Evolutionary conservation across 768 basidiomycete genomes (phyloP).

Genomic region (Lyophyllum decastes): DNA sequence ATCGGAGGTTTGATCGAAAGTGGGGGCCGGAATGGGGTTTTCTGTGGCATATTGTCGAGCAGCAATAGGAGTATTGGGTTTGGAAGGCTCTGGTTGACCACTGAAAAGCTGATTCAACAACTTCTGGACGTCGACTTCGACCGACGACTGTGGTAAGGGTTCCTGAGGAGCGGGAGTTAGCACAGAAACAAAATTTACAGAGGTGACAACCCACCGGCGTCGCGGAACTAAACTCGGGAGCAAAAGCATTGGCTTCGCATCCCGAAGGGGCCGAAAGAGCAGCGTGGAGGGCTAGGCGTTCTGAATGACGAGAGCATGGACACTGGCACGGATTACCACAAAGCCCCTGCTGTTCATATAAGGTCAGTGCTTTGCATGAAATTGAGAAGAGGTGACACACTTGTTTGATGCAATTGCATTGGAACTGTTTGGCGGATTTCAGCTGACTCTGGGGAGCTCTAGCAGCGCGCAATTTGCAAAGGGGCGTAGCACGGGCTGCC

Average conservation of each 20-base stretch:
- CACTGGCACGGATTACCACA: neutral
- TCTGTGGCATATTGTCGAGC: neutral
- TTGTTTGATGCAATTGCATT: neutral
- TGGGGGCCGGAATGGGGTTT: neutral
- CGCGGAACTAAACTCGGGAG: no score
- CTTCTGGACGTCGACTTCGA: neutral
- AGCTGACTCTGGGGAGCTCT: neutral
- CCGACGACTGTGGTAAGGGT: neutral
- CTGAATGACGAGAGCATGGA: no score
- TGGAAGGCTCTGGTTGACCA: neutral
- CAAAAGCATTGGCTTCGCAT: neutral
- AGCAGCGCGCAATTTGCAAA: neutral
- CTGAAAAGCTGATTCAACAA: neutral
- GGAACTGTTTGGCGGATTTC: neutral
- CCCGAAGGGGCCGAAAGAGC: neutral
- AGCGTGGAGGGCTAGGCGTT: neutral
- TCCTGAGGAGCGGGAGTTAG: neutral
- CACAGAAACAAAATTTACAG: neutral
- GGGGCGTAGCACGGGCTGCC: neutral
- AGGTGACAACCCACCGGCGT: conserved; percentile 1
- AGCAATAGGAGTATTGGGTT: neutral
- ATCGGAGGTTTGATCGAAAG: neutral
- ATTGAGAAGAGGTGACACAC: neutral
- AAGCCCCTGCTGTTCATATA: neutral
- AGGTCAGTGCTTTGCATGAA: neutral